Evolutionary conservation across 2,329 filamentous ascomycete species (phyloP), one percentile per base, ranked within the genome.

Genomic region (Tolypocladium ovalisporum): DNA sequence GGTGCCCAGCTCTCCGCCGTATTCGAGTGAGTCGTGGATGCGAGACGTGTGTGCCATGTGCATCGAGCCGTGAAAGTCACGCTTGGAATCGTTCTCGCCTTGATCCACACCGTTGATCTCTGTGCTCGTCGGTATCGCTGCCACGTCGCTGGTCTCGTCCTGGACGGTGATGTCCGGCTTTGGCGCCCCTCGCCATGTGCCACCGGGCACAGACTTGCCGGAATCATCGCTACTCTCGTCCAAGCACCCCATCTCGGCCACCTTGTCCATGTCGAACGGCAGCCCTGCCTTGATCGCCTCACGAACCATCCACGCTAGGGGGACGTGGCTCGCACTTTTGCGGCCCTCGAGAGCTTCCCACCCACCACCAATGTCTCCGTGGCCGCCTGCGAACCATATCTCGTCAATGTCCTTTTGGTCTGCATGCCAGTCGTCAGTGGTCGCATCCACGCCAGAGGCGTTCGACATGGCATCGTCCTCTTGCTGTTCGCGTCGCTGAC

Each of bases 341-440:
- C 76, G 78, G 1, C 75, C 75, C 0, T 75, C 69, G 0, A 82
- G 72, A 4, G 80, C 73, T 54, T 82, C 80, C 88, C 88, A 91
- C 0, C 89, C 89, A 12, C 89, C 89, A 1, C 89, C 89, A 35
- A 92, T 84, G 61, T 93, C 89, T 1, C 83, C 89, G 61, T 95
- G 89, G 13, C 86, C 85, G 10, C 89, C 89, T 0, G 88, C 79
- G 64, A 94, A 94, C 86, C 87, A 89, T 1, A 93, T 81, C 65
- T 94, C 89, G 59, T 89, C 81, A 53, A 93, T 87, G 62, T 93
- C 87, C 65, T 92, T 88, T 1, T 79, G 76, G 27, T 79, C 75
- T 10, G 78, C 73, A 0, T 74, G 75, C 9, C 75, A 74, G 7
- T 76, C 73, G n/a, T 68, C 61, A 2, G 59, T 55, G 5, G 69